phyloP scores from a whole-genome alignment of 768 basidiomycete genomes.

The Mycena crocata region DNA sequence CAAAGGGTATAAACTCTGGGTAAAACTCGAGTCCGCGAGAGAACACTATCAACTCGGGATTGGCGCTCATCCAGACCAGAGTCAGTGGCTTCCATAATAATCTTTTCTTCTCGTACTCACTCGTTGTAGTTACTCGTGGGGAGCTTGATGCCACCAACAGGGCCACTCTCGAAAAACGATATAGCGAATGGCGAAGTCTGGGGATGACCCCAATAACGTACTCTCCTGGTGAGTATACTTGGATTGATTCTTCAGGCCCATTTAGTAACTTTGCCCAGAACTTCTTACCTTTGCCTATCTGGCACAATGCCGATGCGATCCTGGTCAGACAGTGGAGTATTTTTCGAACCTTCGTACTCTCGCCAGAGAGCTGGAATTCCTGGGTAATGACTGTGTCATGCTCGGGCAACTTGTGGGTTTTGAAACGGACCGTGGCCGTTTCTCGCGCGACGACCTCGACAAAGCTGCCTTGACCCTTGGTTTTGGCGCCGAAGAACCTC shows the following conservation, averaged over 20 bases:
- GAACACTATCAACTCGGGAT: constrained; percentile 80
- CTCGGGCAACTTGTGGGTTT: constrained; percentile 69
- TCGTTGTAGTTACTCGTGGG: constrained; percentile 61
- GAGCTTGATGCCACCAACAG: constrained; percentile 57
- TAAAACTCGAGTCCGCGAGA: constrained; percentile 67
- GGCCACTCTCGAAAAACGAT: constrained; percentile 49
- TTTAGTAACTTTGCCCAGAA: constrained; percentile 53
- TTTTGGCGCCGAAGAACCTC: constrained; percentile 69
- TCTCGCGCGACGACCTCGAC: constrained; percentile 65
- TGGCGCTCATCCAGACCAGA: constrained; percentile 83
- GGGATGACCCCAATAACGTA: constrained; percentile 78
- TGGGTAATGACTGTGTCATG: constrained; percentile 57
- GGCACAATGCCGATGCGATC: constrained; percentile 86
- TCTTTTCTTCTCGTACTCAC: constrained; percentile 15
- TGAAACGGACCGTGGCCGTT: constrained; percentile 75
- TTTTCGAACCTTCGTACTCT: constrained; percentile 70
- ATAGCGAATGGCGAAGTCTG: constrained; percentile 58
- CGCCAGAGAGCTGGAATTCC: constrained; percentile 60
- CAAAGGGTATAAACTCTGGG: constrained; percentile 54
- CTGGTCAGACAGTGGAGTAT: constrained; percentile 68
- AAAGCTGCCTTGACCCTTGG: constrained; percentile 66
- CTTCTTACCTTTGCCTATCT: constrained; percentile 83
- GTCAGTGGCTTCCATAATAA: constrained; percentile 53
- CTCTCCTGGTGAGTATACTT: constrained; percentile 63
- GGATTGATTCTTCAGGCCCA: not conserved